Percentiles rank a stretch among this genome's conserved stretches.
These are phyloP conservation scores for Omphalea diandra DNA, from an alignment of 441 rosid species.

Conservation along the genomic window DNA sequence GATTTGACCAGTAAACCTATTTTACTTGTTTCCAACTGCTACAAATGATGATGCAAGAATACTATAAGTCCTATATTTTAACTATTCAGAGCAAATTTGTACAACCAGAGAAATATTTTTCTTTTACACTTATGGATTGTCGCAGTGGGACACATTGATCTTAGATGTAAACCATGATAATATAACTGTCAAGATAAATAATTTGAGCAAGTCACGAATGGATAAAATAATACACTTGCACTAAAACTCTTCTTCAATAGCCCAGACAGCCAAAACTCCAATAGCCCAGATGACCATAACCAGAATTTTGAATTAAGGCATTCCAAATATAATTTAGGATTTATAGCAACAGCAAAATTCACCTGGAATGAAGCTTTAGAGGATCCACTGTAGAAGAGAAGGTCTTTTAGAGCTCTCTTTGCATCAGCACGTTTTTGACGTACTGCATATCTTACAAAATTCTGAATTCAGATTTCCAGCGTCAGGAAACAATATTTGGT, in stretches of 20 bases:
- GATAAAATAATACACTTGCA: conserved; percentile 5
- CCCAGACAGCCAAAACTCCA: not conserved
- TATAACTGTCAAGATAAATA: not conserved
- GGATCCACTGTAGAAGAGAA: conserved; percentile 41
- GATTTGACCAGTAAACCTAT: not conserved
- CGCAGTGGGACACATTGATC: not conserved
- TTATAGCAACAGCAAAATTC: conserved; percentile 10
- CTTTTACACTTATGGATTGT: not conserved
- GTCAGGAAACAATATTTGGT: conserved; percentile 21
- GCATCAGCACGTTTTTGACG: conserved; percentile 55
- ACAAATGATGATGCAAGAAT: not conserved
- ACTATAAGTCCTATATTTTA: not conserved
- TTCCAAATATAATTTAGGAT: not conserved
- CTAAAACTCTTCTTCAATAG: conserved; percentile 2
- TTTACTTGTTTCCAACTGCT: not conserved
- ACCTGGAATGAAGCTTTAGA: conserved; percentile 43
- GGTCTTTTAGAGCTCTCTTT: conserved; percentile 51
- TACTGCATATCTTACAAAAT: conserved; percentile 34
- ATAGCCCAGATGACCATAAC: not conserved
- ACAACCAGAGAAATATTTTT: not conserved
- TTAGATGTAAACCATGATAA: not conserved
- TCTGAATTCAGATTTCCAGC: conserved; percentile 32
- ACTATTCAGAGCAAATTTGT: not conserved
- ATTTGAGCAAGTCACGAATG: conserved; percentile 10
- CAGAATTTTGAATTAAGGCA: not conserved